Conservation (phyloP, 306 rosid genomes). For the Cercis canadensis region DNA sequence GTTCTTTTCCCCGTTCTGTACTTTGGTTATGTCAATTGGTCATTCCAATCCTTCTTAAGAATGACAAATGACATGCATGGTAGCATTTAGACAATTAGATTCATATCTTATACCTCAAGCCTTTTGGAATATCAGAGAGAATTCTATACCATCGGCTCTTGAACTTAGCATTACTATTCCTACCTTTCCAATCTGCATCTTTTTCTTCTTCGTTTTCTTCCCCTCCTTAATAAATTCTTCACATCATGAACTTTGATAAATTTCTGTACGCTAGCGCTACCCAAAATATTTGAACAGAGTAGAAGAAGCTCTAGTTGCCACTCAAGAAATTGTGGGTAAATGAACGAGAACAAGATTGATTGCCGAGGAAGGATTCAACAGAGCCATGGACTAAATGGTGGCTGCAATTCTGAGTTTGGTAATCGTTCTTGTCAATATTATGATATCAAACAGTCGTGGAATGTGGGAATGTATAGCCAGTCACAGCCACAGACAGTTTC, state of each 20-base stretch:
- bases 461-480: slow-evolving; percentile 53
- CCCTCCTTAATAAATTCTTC: slow-evolving; percentile 2
- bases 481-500: slow-evolving; percentile 12
- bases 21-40: slow-evolving; percentile 55
- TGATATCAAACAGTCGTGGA: slow-evolving; percentile 50
- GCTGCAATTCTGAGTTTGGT: slow-evolving; percentile 42
- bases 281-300: slow-evolving; percentile 27
- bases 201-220: slow-evolving; percentile 12
- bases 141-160: slow-evolving; percentile 45
- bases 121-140: slow-evolving; percentile 48
- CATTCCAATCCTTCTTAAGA: slow-evolving; percentile 38
- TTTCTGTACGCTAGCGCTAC: slow-evolving; percentile 26
- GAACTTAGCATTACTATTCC: slow-evolving; percentile 36
- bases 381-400: slow-evolving; percentile 49
- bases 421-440: slow-evolving; percentile 47
- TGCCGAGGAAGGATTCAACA: slow-evolving; percentile 47
- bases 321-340: slow-evolving; percentile 25
- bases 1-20: slow-evolving; percentile 46
- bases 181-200: slow-evolving; percentile 40
- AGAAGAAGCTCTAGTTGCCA: no score
- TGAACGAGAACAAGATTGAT: slow-evolving; percentile 60
- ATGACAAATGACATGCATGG: slow-evolving; percentile 40
- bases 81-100: slow-evolving; percentile 48
- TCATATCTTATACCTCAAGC: slow-evolving; percentile 62
- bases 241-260: slow-evolving; percentile 22